Conservation (phyloP, 495 filamentous ascomycete genomes). For the Tuber indicum region DNA sequence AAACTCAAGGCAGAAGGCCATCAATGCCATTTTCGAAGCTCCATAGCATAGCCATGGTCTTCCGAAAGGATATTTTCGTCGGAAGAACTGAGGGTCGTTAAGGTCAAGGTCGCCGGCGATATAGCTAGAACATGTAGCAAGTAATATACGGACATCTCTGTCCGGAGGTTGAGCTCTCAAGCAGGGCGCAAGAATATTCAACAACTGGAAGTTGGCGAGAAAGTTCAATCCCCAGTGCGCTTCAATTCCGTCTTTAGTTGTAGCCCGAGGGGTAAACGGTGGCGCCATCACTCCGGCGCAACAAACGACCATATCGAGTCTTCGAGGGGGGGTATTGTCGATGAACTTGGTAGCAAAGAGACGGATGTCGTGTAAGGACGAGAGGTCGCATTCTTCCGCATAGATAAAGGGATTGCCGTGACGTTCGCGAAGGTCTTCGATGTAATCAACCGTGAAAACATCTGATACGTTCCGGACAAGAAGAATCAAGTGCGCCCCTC, state of each 20-base stretch:
- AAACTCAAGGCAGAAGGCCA: conserved; percentile 77
- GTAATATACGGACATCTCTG: conserved; percentile 80
- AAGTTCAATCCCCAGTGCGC: conserved; percentile 91
- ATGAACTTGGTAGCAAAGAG: conserved; percentile 98
- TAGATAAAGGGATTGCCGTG: conserved; percentile 88
- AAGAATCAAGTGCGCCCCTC: conserved; percentile 86
- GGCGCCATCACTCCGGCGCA: conserved; percentile 72
- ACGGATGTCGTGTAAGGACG: conserved; percentile 78
- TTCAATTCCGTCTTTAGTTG: conserved; percentile 74
- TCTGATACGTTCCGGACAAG: conserved; percentile 77
- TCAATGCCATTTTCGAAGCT: conserved; percentile 80
- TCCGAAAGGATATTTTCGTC: conserved; percentile 29
- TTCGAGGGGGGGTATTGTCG: conserved; percentile 82
- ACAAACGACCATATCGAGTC: conserved; percentile 88
- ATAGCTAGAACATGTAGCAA: conserved; percentile 81
- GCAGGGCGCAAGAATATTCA: conserved; percentile 82
- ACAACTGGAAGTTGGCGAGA: conserved; percentile 87
- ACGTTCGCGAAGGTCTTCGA: conserved; percentile 72
- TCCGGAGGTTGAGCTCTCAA: conserved; percentile 85
- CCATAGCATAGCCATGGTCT: conserved; percentile 63
- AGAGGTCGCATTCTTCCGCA: conserved; percentile 86
- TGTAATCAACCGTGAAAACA: conserved; percentile 82
- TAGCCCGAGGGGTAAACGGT: conserved; percentile 48
- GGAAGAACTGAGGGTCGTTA: conserved; percentile 40
- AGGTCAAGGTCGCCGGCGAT: conserved; percentile 52